These are phyloP conservation scores for Yarrowia yakushimensis DNA, from an alignment of 805 yeast genomes.

Conservation along the genomic window DNA sequence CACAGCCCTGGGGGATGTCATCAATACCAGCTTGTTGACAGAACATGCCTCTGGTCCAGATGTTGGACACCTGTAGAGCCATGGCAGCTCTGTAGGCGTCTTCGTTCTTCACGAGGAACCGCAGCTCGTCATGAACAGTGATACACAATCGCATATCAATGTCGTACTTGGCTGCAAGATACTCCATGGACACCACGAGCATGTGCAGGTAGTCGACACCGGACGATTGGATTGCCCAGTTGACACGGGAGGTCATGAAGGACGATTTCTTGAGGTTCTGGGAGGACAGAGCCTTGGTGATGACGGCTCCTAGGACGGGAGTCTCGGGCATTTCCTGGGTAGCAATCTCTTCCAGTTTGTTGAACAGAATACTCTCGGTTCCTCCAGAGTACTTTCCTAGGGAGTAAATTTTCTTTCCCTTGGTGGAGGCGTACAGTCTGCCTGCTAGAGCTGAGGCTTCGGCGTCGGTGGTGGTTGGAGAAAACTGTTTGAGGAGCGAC, in stretches of 20 bases:
- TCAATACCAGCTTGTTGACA: slow-evolving; percentile 86
- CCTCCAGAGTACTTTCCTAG: slow-evolving; percentile 57
- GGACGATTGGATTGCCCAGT: slow-evolving; percentile 97
- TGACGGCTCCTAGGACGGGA: slow-evolving; percentile 90
- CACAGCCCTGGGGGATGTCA: slow-evolving; percentile 91
- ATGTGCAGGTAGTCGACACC: slow-evolving; percentile 96
- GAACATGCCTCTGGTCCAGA: slow-evolving; percentile 96
- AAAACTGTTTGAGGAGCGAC: slow-evolving; percentile 76
- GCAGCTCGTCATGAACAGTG: slow-evolving; percentile 93
- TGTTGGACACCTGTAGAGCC: slow-evolving; percentile 80
- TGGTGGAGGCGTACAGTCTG: slow-evolving; percentile 72
- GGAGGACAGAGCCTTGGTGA: slow-evolving; percentile 75
- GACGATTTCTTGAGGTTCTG: slow-evolving; percentile 60
- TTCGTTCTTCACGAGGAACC: slow-evolving; percentile 70
- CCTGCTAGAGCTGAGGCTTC: slow-evolving; percentile 66
- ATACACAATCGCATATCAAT: slow-evolving; percentile 74
- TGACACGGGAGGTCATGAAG: slow-evolving; percentile 84
- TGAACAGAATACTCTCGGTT: slow-evolving; percentile 87
- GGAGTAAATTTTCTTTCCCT: slow-evolving; percentile 52
- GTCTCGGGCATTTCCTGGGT: slow-evolving; percentile 76
- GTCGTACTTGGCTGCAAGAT: slow-evolving; percentile 58
- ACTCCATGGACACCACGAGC: slow-evolving; percentile 81
- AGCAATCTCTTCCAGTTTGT: slow-evolving; percentile 83
- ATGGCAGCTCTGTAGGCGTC: slow-evolving; percentile 76
- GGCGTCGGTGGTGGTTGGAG: slow-evolving; percentile 60